Conservation (phyloP, 345 rosid species). For the Sisymbrium irio region DNA sequence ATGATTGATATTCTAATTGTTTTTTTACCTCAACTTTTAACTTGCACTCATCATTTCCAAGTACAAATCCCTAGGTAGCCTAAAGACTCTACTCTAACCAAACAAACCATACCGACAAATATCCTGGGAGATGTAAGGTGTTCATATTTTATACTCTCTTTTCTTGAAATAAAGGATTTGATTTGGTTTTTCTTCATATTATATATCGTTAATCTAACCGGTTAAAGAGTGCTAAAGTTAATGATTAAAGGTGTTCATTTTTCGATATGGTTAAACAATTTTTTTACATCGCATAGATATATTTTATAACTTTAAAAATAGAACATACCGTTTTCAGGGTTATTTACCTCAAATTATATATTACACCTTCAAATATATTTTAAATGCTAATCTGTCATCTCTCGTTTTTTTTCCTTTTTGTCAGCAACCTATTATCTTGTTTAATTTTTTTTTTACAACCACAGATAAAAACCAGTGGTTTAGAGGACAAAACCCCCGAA, state of each 20-base stretch:
- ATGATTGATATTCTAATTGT: constrained; percentile 33
- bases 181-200: background rate
- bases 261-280: too few species aligned
- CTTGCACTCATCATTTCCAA: constrained; percentile 23
- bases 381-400: background rate
- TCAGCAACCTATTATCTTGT: background rate
- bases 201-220: background rate
- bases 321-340: background rate
- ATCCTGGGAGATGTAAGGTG: background rate
- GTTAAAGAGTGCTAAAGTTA: background rate
- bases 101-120: constrained; percentile 28
- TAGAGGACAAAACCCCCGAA: background rate
- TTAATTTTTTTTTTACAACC: background rate
- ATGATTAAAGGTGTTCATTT: background rate
- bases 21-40: constrained; percentile 34
- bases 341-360: background rate
- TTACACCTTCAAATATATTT: background rate
- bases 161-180: background rate
- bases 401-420: background rate
- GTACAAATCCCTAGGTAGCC: constrained; percentile 33
- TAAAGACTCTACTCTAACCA: background rate
- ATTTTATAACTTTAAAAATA: too few species aligned
- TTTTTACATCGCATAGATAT: too few species aligned
- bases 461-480: background rate
- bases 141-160: background rate